phyloP scores from a whole-genome alignment of 139 green algal species.

The Marvania coccoides region DNA sequence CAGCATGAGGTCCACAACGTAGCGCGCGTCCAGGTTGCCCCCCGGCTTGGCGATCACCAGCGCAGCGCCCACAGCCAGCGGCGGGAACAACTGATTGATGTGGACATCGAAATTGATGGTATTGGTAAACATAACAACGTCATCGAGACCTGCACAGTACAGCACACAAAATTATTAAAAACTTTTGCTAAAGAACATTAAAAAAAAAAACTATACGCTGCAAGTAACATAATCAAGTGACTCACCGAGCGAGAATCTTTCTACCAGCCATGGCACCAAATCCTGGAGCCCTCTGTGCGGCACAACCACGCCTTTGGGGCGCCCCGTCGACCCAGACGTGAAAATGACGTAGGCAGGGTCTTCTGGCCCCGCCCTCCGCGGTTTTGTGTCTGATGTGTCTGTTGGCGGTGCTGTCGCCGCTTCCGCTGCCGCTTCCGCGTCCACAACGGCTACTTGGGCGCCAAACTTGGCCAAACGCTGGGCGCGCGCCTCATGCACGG shows the following conservation, averaged over 20 bases:
- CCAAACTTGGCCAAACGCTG: neutral
- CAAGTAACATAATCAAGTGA: conserved; percentile 2
- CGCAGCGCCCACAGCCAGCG: neutral
- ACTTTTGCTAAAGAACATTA: neutral
- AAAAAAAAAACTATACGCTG: neutral
- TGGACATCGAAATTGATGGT: conserved; percentile 18
- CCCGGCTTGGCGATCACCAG: conserved; percentile 3
- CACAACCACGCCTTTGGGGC: conserved; percentile 47
- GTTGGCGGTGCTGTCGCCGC: too few relatives aligned
- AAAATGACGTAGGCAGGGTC: conserved; percentile 53
- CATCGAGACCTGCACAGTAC: neutral
- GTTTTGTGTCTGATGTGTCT: neutral
- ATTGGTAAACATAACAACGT: neutral
- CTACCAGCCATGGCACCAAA: conserved; percentile 6
- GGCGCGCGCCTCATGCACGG: neutral
- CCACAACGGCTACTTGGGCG: neutral
- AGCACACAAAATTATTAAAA: neutral
- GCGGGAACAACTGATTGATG: neutral
- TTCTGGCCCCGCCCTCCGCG: neutral
- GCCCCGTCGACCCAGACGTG: conserved; percentile 52
- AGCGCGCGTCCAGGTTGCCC: conserved; percentile 5
- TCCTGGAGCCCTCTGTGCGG: conserved; percentile 32
- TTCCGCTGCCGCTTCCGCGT: neutral
- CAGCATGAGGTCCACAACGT: conserved; percentile 3
- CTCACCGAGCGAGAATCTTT: neutral